Percentiles rank a stretch among this genome's conserved stretches.
Evolutionary conservation across 78 protist genomes (phyloP).

Genomic region (Dictyostelium capitatum): DNA sequence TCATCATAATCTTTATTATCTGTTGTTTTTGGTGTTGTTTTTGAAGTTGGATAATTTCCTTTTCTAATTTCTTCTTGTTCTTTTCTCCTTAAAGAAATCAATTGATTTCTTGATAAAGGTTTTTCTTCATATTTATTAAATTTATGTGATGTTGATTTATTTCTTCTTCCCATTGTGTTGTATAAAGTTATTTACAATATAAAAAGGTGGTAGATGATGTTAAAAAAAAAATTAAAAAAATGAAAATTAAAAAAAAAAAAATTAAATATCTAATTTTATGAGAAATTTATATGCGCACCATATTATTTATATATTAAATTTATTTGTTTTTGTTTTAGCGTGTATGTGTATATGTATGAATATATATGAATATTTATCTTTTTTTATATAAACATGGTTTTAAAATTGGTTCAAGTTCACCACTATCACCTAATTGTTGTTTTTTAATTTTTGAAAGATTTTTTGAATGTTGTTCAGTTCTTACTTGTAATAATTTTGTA

Average conservation of each 20-base stretch:
- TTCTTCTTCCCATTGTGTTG: too few relatives aligned
- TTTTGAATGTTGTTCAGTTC: neutral
- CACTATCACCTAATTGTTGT: neutral
- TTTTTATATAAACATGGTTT: constrained; percentile 75
- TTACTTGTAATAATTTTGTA: neutral
- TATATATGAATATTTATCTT: constrained; percentile 5
- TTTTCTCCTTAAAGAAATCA: too few relatives aligned
- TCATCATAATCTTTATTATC: too few relatives aligned
- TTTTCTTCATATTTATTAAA: too few relatives aligned
- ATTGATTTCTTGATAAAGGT: too few relatives aligned
- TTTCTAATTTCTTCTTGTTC: too few relatives aligned
- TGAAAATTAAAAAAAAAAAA: neutral
- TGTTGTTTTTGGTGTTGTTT: too few relatives aligned
- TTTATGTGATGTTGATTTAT: too few relatives aligned
- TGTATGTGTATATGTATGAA: neutral
- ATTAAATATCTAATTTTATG: neutral
- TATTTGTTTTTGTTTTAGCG: neutral
- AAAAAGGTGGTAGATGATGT: too few relatives aligned
- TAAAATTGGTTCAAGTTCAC: constrained; percentile 8
- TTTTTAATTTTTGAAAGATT: neutral
- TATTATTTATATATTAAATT: too few relatives aligned
- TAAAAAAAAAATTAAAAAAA: neutral
- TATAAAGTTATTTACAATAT: too few relatives aligned
- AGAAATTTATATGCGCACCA: neutral
- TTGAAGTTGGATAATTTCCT: too few relatives aligned